Base-by-base conservation (phyloP, 768 basidiomycete genomes). In the Suillus spraguei region DNA sequence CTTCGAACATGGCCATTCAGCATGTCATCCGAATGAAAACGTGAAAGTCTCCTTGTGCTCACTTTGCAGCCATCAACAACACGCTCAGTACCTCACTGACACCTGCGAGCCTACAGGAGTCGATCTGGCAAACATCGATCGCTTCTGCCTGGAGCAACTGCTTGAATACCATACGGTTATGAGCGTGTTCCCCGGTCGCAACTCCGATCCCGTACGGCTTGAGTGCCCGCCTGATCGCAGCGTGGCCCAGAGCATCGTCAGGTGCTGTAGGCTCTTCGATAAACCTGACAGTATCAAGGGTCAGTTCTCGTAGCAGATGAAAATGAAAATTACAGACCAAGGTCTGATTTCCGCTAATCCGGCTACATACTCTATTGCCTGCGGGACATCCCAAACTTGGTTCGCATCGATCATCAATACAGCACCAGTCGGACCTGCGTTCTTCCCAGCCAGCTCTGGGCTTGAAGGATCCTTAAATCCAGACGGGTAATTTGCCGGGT, bases 401-500 rank as follows among this genome's bases (percentile, higher is more conserved):
- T 99, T 99, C 44, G 96, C 92, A 76, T 98, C 96, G 65, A 98
- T 92, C 96, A 98, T 98, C 53, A 98, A 81, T 52, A 98, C 96
- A 38, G 90, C 87, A 5, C 97, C 96, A 0, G 95, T 95, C 11
- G 94, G 94, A 7, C 96, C 94, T 5, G 95, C 94, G 66, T 97
- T 97, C 84, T 97, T 98, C 4, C 90, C 94, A 46, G 79, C 83
- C 39, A 97, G 79, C 49, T 80, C 90, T 55, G 83, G 80, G 64
- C 84, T 78, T 52, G 80, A 79, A 22, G 88, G 87, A 72, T 91
- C 86, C 60, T 80, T 74, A 13, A 77, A 69, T 10, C 83, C 87
- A 0, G 82, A 69, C 14, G 93, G 93, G 46, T 94, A 85, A 72
- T 91, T 88, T 65, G 87, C 85, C 5, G 94, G 93, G 78, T 98